Base-by-base conservation (phyloP, 345 rosid genomes). In the Acer campestre region DNA sequence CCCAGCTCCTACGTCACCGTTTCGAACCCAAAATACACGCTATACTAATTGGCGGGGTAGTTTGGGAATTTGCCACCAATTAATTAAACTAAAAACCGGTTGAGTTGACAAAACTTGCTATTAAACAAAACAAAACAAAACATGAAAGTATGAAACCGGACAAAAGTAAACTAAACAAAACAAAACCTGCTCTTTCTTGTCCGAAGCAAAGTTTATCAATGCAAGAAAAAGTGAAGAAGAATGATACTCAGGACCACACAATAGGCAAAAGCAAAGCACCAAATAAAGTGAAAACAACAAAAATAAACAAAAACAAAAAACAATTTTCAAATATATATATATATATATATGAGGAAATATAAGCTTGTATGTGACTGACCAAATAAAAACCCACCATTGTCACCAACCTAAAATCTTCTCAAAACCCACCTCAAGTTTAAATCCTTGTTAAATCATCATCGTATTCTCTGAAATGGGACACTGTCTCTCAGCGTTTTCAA, bases 381-480 rank as follows among this genome's bases (percentile, higher is more conserved):
- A 74, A 61, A 13, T 53, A 70, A 77, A 42, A 42, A 9, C 46
- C 40, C 72, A 25, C 35, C 35, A 31, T 31, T 31, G 35, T 35
- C 22, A 56, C 80, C 77, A 72, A 64, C 61, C 67, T 68, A 44
- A 68, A 68, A 42, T 8, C 46, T 42, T 42, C 46, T 42, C 10
- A 42, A 9, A 79, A 38, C 18, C 71, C 71, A 31, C 58, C 35
- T 75, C 35, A 67, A 78, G 77, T 27, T 51, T 22, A 11, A 20
- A 0, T 10, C 25, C 20, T 6, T 20, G 1, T 58, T 20, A 1
- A 25, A 38, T n/a, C 72, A 31, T 35, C 75, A 72, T 12, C 65
- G 6, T 23, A 27, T 56, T 51, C 23, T 55, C 56, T 7, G n/a
- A 59, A 42, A 88, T 90, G 95, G 88, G 93, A 7, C 71, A 42